A percentile compares a stretch with the other conserved stretches of the same genome.
phyloP scores from a whole-genome alignment of 2,329 filamentous ascomycete species.

The Diaporthe citri region DNA sequence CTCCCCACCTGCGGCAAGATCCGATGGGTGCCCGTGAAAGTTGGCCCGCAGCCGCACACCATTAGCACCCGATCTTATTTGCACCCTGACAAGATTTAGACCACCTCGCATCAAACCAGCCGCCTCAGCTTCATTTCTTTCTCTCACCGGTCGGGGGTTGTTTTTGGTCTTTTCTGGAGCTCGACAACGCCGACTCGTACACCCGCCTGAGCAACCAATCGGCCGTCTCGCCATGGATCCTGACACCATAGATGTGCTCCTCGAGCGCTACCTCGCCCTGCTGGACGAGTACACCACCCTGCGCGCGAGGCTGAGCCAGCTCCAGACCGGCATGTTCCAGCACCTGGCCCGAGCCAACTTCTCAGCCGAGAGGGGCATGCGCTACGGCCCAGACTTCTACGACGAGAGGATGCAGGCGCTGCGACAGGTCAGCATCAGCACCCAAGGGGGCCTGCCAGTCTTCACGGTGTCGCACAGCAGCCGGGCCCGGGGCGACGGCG shows the following conservation, averaged over 20 bases:
- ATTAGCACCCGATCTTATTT: constrained; percentile 23
- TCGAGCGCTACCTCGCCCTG: constrained; percentile 74
- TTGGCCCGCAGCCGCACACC: constrained; percentile 8
- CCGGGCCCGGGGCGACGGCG: not conserved
- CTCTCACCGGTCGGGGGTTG: not conserved
- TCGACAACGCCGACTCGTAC: constrained; percentile 5
- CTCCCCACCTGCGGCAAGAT: constrained; percentile 33
- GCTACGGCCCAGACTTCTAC: constrained; percentile 79
- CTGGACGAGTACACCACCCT: constrained; percentile 76
- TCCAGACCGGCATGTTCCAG: constrained; percentile 69
- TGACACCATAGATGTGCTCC: constrained; percentile 69
- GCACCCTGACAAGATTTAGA: constrained; percentile 1
- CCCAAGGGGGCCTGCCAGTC: constrained; percentile 39
- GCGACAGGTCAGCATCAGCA: constrained; percentile 55
- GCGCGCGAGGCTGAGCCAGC: constrained; percentile 63
- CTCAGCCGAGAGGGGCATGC: constrained; percentile 70
- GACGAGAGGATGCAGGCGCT: constrained; percentile 79
- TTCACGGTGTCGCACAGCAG: constrained; percentile 43
- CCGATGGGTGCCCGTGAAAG: constrained; percentile 27
- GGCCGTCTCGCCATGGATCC: constrained; percentile 45
- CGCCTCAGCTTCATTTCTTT: constrained; percentile 8
- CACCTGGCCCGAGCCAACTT: constrained; percentile 82
- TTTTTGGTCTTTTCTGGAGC: not conserved
- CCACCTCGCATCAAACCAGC: not conserved
- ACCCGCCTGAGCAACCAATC: constrained; percentile 14